Evolutionary conservation across 805 yeast genomes (phyloP), one percentile per base, ranked within the genome.

Genomic region (Kazachstania bromeliacearum): DNA sequence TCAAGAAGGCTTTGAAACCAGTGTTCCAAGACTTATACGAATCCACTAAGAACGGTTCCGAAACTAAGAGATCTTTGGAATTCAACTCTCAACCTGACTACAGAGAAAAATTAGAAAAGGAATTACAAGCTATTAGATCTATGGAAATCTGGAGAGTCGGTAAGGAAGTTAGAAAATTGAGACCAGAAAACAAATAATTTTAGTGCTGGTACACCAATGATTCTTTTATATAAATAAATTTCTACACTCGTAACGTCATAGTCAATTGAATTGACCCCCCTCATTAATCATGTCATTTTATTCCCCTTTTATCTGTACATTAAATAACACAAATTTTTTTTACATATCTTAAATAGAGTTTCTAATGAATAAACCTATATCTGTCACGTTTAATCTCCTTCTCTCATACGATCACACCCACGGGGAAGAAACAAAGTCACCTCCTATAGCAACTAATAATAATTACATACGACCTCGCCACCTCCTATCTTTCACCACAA

Each of bases 101-200:
- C 92, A 79, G 98, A 70, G 95, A 78, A 57, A 87, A 77, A 73
- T 79, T 89, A 64, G 96, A 88, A 75, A 72, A 70, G 64, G 98
- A 92, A 76, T 77, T 92, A 65, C 75, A 81, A 69, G 75, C 73
- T 62, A 89, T 92, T 75, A 85, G 97, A 77, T 74, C 74, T 63
- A 87, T 92, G 82, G 98, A 92, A 77, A 92, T 92, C 89, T 92
- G 98, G 98, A 83, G 67, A 63, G 98, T 92, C 55, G 98, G 98
- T 64, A 89, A 89, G 76, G 97, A 92, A 76, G 98, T 92, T 53
- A 89, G 98, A 80, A 92, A 92, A 73, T 80, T 92, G 67, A 88
- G 98, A 73, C 98, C 98, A 60, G 98, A 92, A 75, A 89, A 92
- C 92, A 77, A 81, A 67, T 88, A 83, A 71, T 5, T 12, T 12